Evolutionary conservation across 352 stramenopile species (phyloP), one percentile per base, ranked within the genome.

Genomic region (Globisporangium nodosum): DNA sequence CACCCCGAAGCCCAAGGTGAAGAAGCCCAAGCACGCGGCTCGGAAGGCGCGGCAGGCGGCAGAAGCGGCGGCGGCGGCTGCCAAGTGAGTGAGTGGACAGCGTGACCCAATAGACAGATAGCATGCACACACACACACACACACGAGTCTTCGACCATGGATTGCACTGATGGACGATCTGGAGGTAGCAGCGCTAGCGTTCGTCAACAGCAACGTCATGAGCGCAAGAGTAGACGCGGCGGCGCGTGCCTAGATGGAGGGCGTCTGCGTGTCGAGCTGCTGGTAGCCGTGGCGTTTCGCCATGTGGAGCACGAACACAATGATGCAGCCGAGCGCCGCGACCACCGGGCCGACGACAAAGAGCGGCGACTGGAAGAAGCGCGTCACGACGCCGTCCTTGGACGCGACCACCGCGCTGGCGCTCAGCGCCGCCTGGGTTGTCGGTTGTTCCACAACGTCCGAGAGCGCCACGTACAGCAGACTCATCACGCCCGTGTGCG

Each of bases 401-500:
- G 37, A 42, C 27, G 37, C 47, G 40, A 33, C 52, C 33, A 37
- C 53, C 18, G 46, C 55, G 35, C 33, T 54, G 20, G 35, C 63
- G 12, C 43, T 52, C 16, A 47, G 60, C 16, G 49, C 39, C n/a
- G 54, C 46, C 24, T 53, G 65, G 24, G 33, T 37, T 37, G 33
- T 37, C 33, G 6, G 33, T 37, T 11, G 33, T 37, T 11, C 63
- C 16, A 58, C 27, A 50, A 86, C 79, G 57, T 92, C 80, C 51
- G 74, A 78, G 13, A 90, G 65, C 33, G 78, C 82, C 49, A 92
- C 53, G 70, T 90, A 92, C 73, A 88, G 80, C 13, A 92, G 59
- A 52, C 76, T 87, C 82, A 92, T 92, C 6, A 80, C 82, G 45
- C 82, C 82, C 31, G 82, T 89, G 65, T 90, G 82, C 42, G 78